These are phyloP conservation scores for Dendrostoma leiphaemia DNA, from an alignment of 2,329 filamentous ascomycete species.

Conservation along the genomic window DNA sequence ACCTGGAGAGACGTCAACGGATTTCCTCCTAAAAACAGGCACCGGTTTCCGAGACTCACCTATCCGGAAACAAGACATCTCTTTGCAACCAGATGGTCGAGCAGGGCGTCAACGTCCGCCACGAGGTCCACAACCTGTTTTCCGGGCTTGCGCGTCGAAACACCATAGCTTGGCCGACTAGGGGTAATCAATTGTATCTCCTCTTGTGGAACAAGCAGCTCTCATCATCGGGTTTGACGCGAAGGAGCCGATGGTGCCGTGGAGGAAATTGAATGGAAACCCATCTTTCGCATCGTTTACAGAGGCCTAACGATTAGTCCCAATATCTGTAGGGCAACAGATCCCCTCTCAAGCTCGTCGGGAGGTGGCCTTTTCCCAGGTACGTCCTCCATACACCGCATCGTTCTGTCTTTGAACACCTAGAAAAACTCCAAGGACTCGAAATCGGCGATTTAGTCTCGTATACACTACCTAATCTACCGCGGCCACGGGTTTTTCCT, in stretches of 20 bases:
- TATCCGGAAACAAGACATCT: constrained; percentile 6
- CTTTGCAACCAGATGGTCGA: constrained; percentile 7
- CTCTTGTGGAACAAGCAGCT: not conserved
- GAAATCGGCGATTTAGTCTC: no score
- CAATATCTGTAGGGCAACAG: no score
- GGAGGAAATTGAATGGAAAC: constrained; percentile 10
- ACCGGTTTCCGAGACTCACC: not conserved
- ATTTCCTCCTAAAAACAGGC: not conserved
- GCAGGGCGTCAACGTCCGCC: constrained; percentile 11
- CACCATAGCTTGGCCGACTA: constrained; percentile 10
- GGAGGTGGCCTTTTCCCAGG: no score
- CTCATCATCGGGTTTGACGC: not conserved
- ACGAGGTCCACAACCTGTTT: constrained; percentile 6
- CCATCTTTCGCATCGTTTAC: constrained; percentile 5
- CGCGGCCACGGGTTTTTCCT: no score
- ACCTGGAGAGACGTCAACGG: not conserved
- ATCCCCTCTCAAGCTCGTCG: no score
- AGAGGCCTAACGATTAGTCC: no score
- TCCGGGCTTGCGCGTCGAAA: not conserved
- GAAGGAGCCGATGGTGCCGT: constrained; percentile 12
- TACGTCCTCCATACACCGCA: no score
- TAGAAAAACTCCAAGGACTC: no score
- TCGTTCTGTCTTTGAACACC: no score
- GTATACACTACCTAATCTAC: no score
- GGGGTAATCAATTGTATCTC: constrained; percentile 10